A percentile compares a stretch with the other conserved stretches of the same genome.
Conservation (phyloP, 768 basidiomycete genomes). For the Phanerodontia chrysosporium region DNA sequence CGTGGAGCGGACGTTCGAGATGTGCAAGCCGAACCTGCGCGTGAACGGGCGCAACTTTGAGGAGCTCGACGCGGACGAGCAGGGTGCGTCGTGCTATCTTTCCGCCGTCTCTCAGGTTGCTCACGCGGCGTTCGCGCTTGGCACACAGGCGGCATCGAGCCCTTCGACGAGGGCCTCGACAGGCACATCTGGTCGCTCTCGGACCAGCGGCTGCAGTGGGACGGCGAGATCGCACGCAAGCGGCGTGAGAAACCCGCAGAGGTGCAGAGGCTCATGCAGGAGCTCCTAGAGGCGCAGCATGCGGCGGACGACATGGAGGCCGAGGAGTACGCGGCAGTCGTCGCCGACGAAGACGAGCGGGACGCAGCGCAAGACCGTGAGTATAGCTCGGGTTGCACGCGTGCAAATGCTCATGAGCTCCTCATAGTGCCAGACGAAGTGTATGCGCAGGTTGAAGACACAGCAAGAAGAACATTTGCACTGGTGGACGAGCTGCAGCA, state of each 20-base stretch:
- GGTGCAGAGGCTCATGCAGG: slow-evolving; percentile 39
- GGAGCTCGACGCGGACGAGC: slow-evolving; percentile 50
- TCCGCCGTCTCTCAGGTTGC: not conserved
- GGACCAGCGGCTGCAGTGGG: slow-evolving; percentile 70
- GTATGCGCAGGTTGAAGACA: slow-evolving; percentile 21
- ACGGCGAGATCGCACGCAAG: slow-evolving; percentile 64
- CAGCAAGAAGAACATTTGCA: slow-evolving; percentile 32
- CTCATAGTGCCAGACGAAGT: slow-evolving; percentile 13
- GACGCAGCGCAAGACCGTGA: slow-evolving; percentile 19
- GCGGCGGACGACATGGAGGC: slow-evolving; percentile 25
- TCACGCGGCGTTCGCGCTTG: not conserved
- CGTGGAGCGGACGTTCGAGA: slow-evolving; percentile 55
- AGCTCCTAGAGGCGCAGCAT: slow-evolving; percentile 34
- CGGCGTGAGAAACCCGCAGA: slow-evolving; percentile 59
- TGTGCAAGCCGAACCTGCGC: slow-evolving; percentile 67
- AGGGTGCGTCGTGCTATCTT: slow-evolving; percentile 34
- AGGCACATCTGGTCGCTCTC: slow-evolving; percentile 77
- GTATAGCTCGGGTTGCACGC: not conserved
- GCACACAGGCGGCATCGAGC: slow-evolving; percentile 40
- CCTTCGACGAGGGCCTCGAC: slow-evolving; percentile 86
- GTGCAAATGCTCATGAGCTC: not conserved
- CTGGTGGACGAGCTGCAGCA: slow-evolving; percentile 48
- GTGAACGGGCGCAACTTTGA: slow-evolving; percentile 79
- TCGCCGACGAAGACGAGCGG: slow-evolving; percentile 11
- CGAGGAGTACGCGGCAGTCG: slow-evolving; percentile 15